Evolutionary conservation across 2,329 filamentous ascomycete species (phyloP).

Genomic region (Diaporthe citriasiana): DNA sequence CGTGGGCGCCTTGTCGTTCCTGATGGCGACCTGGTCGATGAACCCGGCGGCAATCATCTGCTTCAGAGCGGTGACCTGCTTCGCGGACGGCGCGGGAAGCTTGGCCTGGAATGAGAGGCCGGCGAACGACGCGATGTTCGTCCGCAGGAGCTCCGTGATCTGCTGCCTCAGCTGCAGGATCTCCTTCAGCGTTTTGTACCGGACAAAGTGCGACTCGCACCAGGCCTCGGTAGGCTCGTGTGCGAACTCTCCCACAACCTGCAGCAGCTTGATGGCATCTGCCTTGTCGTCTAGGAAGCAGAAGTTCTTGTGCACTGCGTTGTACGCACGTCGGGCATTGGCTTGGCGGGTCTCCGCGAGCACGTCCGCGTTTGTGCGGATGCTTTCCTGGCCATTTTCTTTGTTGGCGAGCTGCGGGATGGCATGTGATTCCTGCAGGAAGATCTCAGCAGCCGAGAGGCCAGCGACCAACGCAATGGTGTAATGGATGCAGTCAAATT

Average conservation of each 20-base stretch:
- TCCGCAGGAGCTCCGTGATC: conserved; percentile 83
- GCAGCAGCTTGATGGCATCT: conserved; percentile 91
- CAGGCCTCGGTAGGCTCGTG: conserved; percentile 80
- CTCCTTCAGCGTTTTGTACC: conserved; percentile 89
- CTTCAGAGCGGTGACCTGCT: conserved; percentile 84
- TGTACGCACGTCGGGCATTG: conserved; percentile 71
- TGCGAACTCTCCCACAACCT: conserved; percentile 88
- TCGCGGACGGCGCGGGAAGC: conserved; percentile 71
- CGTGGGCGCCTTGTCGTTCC: conserved; percentile 85
- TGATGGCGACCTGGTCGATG: conserved; percentile 93
- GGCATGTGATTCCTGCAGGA: conserved; percentile 84
- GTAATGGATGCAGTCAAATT: conserved; percentile 85
- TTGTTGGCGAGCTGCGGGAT: conserved; percentile 69
- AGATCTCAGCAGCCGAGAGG: conserved; percentile 89
- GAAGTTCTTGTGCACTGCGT: conserved; percentile 83
- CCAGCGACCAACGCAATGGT: conserved; percentile 91
- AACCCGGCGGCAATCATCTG: conserved; percentile 94
- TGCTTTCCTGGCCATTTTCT: conserved; percentile 61
- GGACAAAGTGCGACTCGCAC: conserved; percentile 87
- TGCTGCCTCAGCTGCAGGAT: conserved; percentile 86
- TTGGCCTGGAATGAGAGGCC: conserved; percentile 69
- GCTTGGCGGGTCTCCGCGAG: conserved; percentile 79
- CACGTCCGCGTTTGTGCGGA: conserved; percentile 76
- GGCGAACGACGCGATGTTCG: conserved; percentile 77
- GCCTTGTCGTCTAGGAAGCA: conserved; percentile 84